These are phyloP conservation scores for Globisporangium cederbergense DNA, from an alignment of 352 stramenopile genomes.

Conservation along the genomic window DNA sequence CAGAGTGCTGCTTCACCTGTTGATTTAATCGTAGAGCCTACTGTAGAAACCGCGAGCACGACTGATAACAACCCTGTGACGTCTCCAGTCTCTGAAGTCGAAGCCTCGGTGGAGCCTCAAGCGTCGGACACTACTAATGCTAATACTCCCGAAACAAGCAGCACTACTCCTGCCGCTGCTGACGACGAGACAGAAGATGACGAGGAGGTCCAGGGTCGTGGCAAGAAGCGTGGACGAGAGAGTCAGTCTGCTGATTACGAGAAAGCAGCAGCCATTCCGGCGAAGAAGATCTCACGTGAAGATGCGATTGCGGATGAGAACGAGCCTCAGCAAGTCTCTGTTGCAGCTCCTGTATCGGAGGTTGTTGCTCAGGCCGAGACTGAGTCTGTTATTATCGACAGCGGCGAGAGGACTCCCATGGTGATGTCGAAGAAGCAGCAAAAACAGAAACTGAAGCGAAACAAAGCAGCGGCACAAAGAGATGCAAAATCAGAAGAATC, in stretches of 20 bases:
- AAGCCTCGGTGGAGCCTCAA: background rate
- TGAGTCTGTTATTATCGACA: background rate
- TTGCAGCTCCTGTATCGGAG: background rate
- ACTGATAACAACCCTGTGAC: background rate
- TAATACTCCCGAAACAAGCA: background rate
- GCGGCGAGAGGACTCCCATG: background rate
- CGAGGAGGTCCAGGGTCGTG: background rate
- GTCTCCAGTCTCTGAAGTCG: background rate
- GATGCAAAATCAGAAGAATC: background rate
- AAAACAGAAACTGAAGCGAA: conserved; percentile 4
- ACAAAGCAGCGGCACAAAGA: background rate
- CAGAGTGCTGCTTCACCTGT: background rate
- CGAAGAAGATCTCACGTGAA: background rate
- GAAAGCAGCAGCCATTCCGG: background rate
- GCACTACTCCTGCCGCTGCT: background rate
- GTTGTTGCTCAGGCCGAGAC: background rate
- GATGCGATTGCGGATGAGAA: background rate
- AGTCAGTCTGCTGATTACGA: background rate
- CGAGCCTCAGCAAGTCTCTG: background rate
- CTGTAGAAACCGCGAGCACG: background rate
- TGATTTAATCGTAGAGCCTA: background rate
- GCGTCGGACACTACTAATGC: background rate
- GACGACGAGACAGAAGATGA: background rate
- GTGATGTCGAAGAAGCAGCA: background rate
- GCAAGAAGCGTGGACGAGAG: conserved; percentile 8